Evolutionary conservation across 306 rosid genomes (phyloP), one percentile per base, ranked within the genome.

Genomic region (Ormosia semicastrata): DNA sequence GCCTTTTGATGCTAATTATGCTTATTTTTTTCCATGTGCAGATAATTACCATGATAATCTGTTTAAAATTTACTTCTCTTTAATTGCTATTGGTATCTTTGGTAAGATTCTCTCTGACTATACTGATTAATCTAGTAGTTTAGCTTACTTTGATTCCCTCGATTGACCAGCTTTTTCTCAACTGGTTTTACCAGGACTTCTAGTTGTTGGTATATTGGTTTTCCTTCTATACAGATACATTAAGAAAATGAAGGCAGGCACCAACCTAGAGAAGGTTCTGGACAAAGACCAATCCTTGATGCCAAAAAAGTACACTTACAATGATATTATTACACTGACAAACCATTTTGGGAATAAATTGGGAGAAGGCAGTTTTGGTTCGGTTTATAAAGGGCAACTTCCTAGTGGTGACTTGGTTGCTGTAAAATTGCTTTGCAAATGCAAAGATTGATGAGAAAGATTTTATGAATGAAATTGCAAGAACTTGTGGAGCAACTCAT

Each of bases 201-300:
- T 70, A 47, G 29, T 46, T 70, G 40, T 12, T 78, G 65, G 11
- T 11, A 40, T 78, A 44, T 5, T 63, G 11, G 76, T 78, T 33
- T 65, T 65, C 49, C 70, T 56, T 46, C 41, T 71, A 14, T 71
- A 65, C 68, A 83, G 52, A 18, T 77, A 0, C 59, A 57, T 54
- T 4, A 64, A 7, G 43, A 78, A 50, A 65, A 33, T 53, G 34
- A 83, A 54, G 30, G 49, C 73, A 40, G 52, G 24, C 24, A 24
- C 24, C 24, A 24, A 24, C 24, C 24, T 24, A 24, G 24, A 24
- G 24, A 24, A 24, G 24, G 24, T 24, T 53, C 18, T n/a, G 58
- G 44, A 40, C 37, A 66, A 14, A 37, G 54, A 7, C 33, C 66
- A 56, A 33, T 33, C 54, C 59, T 47, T 70, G 59, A 49, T 30